These are phyloP conservation scores for Cyclotella choctawhatcheeana DNA, from an alignment of 108 stramenopile species.

Conservation along the genomic window DNA sequence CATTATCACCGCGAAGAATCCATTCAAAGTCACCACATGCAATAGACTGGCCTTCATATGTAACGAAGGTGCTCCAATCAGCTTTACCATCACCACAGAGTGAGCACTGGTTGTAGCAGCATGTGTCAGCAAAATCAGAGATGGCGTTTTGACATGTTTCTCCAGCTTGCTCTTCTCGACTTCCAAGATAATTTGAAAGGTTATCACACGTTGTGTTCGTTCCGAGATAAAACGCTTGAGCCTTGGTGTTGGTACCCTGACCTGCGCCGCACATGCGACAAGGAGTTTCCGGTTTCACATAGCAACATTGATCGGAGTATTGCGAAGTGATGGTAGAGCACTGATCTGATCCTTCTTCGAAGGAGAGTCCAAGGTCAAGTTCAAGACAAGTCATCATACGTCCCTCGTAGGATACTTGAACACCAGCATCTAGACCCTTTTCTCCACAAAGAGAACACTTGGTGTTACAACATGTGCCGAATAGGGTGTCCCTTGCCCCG, in stretches of 20 bases:
- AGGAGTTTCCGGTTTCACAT: conserved; percentile 40
- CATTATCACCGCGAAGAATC: conserved; percentile 35
- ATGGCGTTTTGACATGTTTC: conserved; percentile 33
- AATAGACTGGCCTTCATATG: conserved; percentile 36
- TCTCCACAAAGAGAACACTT: conserved; percentile 48
- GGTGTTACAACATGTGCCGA: conserved; percentile 45
- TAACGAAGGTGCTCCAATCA: conserved; percentile 50
- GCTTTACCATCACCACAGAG: conserved; percentile 50
- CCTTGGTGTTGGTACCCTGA: conserved; percentile 31
- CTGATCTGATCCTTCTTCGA: conserved; percentile 40
- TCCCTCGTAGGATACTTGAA: conserved; percentile 47
- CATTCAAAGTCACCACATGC: conserved; percentile 56
- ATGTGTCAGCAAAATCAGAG: conserved; percentile 35
- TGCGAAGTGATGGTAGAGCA: conserved; percentile 33
- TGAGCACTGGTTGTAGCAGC: conserved; percentile 47
- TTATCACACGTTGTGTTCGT: conserved; percentile 50
- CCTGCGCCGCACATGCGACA: conserved; percentile 44
- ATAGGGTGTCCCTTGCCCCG: conserved; percentile 23
- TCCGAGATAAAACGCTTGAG: conserved; percentile 42
- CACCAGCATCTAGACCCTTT: conserved; percentile 49
- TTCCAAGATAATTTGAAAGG: conserved; percentile 51
- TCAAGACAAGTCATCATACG: conserved; percentile 52
- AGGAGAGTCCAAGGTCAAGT: conserved; percentile 38
- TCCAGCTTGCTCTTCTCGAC: conserved; percentile 47
- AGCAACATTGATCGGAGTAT: conserved; percentile 40